Base-by-base conservation (phyloP, 495 filamentous ascomycete species). In the Barbatosphaeria neglecta region DNA sequence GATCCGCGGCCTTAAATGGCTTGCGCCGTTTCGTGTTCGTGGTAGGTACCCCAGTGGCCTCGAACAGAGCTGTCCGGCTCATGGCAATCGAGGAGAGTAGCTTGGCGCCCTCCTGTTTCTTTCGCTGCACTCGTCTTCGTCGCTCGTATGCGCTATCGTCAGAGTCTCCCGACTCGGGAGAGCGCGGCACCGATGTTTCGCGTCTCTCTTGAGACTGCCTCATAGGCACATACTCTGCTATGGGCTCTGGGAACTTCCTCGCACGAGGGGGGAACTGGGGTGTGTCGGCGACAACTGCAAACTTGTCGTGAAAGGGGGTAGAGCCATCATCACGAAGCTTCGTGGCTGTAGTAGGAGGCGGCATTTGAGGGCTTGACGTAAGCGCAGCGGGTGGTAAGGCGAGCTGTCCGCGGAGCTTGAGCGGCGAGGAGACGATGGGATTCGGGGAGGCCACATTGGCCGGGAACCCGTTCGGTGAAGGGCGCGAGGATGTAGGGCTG, bases 401-500 rank as follows among this genome's bases (percentile, higher is more conserved):
- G 9, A 60, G 60, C n/a, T 68, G 55, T 3, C 63, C 62, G 6
- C 62, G 66, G 38, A 62, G 49, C 49, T 69, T 70, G 7, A 71
- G 50, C 0, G 70, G 70, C 1, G 70, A 74, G 5, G 69, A 72
- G 16, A 57, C 49, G 35, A 55, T 45, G 18, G 50, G 53, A 22
- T 68, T 64, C 4, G 66, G 59, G 13, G 67, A 70, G 9, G 64
- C 65, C 0, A 56, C 46, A 22, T 65, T 64, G 2, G 55, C 55
- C 18, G 48, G 47, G 22, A 68, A 67, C 7, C 64, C 50, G 33
- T 66, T 53, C 0, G 69, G 69, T 0, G 70, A 74, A 0, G 70
- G 70, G 2, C 70, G 64, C 3, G 70, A 74, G 4, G 69, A 73
- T 15, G 70, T 73, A 13, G 70, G 70, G 47, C 70, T 74, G 23